Evolutionary conservation across 306 rosid genomes (phyloP), one percentile per base, ranked within the genome.

Genomic region (Hippophae rhamnoides): DNA sequence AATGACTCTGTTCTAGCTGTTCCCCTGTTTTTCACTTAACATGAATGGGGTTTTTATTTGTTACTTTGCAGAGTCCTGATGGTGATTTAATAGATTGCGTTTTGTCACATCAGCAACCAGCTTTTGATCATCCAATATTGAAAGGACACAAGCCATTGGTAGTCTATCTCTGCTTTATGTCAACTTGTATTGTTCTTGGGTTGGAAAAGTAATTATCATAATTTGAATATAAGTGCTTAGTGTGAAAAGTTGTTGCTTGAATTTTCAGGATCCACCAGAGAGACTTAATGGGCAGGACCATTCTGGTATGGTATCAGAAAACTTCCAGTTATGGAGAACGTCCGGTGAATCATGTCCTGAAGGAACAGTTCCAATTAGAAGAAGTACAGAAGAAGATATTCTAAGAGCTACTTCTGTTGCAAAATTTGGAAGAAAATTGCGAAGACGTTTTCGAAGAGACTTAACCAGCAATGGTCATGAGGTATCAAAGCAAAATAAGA

Each of bases 51-150:
- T 23, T 13, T 45, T 63, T 31, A 41, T 14, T 31, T 31, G 38
- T 31, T 31, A 31, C 38, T 31, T 43, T 64, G 60, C 64, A 87
- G 95, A 84, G 95, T 74, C 85, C 95, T 47, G 99, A 88, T 5
- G 99, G 99, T 54, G 99, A 93, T 78, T 51, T 82, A 23, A 88
- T 93, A 67, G 97, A 93, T 41, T 93, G 99, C 54, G 94, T 93
- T 52, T 56, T 38, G 5, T 82, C 97, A 73, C 90, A 88, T 71
- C 70, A 57, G 8, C 99, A 93, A 73, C 94, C 94, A n/a, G 97
- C 99, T 63, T 93, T 93, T 66, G 99, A 93, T 72, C 97, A 93
- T 69, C 97, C 99, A 53, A 65, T 54, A 9, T 76, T 93, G 47
- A 80, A 68, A 65, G 97, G 85, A 11, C 78, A 78, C 25, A 84